A percentile compares a stretch with the other conserved stretches of the same genome.
Conservation (phyloP, 345 rosid genomes). For the Mangifera indica region DNA sequence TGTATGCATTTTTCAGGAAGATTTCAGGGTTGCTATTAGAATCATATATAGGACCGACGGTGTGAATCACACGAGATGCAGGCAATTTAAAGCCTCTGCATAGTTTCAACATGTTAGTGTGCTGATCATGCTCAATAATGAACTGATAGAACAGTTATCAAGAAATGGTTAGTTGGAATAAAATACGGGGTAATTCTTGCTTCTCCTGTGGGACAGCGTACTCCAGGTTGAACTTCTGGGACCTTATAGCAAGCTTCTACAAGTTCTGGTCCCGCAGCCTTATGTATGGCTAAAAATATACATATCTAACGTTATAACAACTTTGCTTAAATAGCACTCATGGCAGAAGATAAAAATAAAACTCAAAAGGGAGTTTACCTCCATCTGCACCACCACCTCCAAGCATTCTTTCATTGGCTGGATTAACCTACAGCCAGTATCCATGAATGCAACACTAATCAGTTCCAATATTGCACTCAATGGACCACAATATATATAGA, state of each 20-base stretch:
- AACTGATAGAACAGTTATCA: not conserved
- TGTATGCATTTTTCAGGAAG: conserved; percentile 61
- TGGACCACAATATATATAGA: no score
- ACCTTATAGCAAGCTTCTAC: conserved; percentile 55
- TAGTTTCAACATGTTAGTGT: conserved; percentile 10
- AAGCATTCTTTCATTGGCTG: conserved; percentile 73
- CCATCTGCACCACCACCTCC: conserved; percentile 86
- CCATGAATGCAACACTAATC: not conserved
- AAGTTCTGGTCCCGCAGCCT: conserved; percentile 73
- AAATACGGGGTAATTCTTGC: conserved; percentile 78
- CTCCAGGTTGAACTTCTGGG: conserved; percentile 56
- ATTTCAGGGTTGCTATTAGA: conserved; percentile 47
- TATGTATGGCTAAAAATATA: conserved; percentile 54
- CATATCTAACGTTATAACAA: not conserved
- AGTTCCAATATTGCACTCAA: not conserved
- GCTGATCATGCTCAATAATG: not conserved
- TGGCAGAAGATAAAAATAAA: not conserved
- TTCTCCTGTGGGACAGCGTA: conserved; percentile 81
- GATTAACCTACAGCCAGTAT: conserved; percentile 50
- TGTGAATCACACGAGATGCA: conserved; percentile 71
- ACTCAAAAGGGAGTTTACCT: conserved; percentile 34
- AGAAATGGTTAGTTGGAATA: not conserved
- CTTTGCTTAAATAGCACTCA: not conserved
- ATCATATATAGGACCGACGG: conserved; percentile 78
- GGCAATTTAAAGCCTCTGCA: conserved; percentile 80